Evolutionary conservation across 169 alveolate species (phyloP).

Genomic region (Ichthyophthirius multifiliis): DNA sequence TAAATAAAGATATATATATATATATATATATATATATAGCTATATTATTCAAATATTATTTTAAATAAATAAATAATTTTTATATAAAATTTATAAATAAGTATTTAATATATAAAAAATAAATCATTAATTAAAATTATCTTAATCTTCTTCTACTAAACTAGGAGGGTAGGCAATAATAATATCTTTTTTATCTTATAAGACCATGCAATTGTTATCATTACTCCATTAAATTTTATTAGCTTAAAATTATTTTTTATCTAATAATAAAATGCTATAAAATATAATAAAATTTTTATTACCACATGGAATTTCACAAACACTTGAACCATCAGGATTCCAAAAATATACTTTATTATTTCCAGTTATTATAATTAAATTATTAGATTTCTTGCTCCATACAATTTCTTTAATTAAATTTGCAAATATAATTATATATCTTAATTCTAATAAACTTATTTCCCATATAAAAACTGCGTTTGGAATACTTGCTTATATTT

Average conservation of each 20-base stretch:
- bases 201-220: conserved; percentile 42
- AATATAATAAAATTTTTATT: not conserved
- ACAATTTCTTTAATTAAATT: conserved; percentile 47
- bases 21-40: no score
- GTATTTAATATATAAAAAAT: no score
- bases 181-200: conserved; percentile 46
- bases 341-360: conserved; percentile 57
- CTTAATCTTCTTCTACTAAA: no score
- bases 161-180: conserved; percentile 60
- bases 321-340: conserved; percentile 62
- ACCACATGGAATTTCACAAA: conserved; percentile 59
- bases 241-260: conserved; percentile 44
- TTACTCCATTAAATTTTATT: conserved; percentile 62
- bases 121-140: no score
- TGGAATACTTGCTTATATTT: conserved; percentile 27
- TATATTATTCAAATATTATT: no score
- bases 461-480: conserved; percentile 74
- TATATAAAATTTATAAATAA: no score
- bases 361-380: conserved; percentile 57
- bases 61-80: no score
- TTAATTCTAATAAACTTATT: conserved; percentile 40
- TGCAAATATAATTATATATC: conserved; percentile 43
- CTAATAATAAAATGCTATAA: not conserved
- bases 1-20: no score
- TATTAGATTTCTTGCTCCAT: conserved; percentile 50